Percentiles rank a stretch among this genome's conserved stretches.
phyloP scores from a whole-genome alignment of 1,284 basidiomycete species.

The Moniliophthora roreri region DNA sequence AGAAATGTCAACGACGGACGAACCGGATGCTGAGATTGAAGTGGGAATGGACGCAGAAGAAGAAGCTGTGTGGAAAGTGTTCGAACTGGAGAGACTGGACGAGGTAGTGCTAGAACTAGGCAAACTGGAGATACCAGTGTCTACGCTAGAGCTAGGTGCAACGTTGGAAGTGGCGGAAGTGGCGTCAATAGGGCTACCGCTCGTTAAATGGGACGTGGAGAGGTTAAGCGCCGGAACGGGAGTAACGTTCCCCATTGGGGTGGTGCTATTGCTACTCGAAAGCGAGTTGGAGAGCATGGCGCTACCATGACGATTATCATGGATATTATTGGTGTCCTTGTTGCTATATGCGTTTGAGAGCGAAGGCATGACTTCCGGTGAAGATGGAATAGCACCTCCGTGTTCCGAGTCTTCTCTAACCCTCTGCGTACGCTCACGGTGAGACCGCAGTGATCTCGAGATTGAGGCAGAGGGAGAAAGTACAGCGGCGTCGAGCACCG shows the following conservation, averaged over 20 bases:
- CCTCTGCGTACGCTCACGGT: neutral
- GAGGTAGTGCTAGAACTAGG: slow-evolving; percentile 9
- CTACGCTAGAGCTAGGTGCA: neutral
- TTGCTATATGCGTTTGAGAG: neutral
- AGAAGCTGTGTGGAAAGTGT: slow-evolving; percentile 14
- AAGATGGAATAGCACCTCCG: slow-evolving; percentile 11
- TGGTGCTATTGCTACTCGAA: neutral
- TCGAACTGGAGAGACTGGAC: slow-evolving; percentile 7
- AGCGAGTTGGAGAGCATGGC: neutral
- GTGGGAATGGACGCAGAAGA: slow-evolving; percentile 12
- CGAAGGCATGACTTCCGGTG: slow-evolving; percentile 9
- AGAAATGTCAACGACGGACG: neutral
- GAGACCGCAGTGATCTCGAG: neutral
- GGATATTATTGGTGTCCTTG: neutral
- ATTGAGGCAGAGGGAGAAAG: neutral
- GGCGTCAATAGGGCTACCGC: neutral
- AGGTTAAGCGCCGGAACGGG: neutral
- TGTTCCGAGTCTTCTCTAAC: neutral
- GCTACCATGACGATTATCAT: neutral
- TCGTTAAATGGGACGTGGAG: neutral
- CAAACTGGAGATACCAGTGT: slow-evolving; percentile 2
- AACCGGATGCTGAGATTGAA: slow-evolving; percentile 11
- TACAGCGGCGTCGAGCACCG: neutral
- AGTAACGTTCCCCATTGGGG: slow-evolving; percentile 2
- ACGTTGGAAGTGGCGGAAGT: neutral